phyloP scores from a whole-genome alignment of 306 rosid genomes.

The Psophocarpus tetragonolobus region DNA sequence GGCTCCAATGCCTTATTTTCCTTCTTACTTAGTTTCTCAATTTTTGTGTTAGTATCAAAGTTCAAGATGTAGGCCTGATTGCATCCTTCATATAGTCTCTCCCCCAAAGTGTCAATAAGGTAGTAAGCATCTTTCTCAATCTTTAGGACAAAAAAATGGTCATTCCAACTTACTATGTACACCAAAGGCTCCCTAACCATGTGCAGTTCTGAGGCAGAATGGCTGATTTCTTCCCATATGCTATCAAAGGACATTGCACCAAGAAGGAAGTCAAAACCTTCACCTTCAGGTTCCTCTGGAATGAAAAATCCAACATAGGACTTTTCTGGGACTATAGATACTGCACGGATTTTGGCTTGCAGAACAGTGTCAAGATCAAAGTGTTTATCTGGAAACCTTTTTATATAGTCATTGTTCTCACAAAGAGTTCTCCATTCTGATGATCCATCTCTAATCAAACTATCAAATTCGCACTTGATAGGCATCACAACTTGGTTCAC shows the following conservation, averaged over 20 bases:
- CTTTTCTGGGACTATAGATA: conserved; percentile 55
- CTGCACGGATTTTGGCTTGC: conserved; percentile 65
- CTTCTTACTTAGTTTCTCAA: conserved; percentile 45
- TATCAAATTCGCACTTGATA: conserved; percentile 73
- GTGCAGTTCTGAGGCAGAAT: conserved; percentile 47
- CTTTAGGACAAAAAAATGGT: conserved; percentile 78
- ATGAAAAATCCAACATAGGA: conserved; percentile 76
- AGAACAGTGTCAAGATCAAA: conserved; percentile 79
- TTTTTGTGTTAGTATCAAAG: conserved; percentile 53
- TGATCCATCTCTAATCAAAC: conserved; percentile 73
- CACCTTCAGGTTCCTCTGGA: conserved; percentile 67
- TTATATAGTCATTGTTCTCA: conserved; percentile 54
- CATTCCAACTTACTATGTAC: conserved; percentile 82
- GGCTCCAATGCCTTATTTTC: conserved; percentile 42
- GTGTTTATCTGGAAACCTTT: conserved; percentile 75
- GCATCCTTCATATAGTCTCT: conserved; percentile 85
- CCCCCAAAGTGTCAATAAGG: conserved; percentile 77
- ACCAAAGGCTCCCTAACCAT: conserved; percentile 50
- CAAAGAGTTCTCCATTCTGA: conserved; percentile 78
- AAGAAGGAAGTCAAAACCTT: conserved; percentile 60
- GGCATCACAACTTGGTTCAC: conserved; percentile 57
- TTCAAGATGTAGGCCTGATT: conserved; percentile 71
- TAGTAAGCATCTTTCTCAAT: conserved; percentile 71
- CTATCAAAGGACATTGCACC: conserved; percentile 81
- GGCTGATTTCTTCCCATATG: conserved; percentile 82